Evolutionary conservation across 192 early-diverging fungal genomes (phyloP), one percentile per base, ranked within the genome.

Genomic region (Spinellus fusiger): DNA sequence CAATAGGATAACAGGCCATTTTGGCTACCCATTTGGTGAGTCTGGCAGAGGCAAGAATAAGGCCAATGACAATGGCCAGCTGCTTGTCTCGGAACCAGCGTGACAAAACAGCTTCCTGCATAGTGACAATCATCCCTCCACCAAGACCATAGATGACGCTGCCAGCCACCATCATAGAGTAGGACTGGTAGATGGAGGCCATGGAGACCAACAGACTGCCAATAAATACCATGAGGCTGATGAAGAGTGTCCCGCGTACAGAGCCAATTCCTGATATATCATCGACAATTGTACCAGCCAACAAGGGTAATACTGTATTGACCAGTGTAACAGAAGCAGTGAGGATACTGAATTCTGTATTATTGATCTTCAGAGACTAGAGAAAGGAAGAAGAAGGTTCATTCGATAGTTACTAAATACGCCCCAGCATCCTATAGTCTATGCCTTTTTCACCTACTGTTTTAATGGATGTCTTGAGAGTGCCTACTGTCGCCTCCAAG

Each of bases 71-170:
- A 23, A 88, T 70, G 0, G 85, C 80, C 29, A 91, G 75, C 1
- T 83, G 77, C 37, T 81, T 80, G 54, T 86, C 82, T 44, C 77
- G 80, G 65, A 91, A 91, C 77, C 87, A 89, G 71, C 84, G 82
- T 5, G 83, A 80, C 26, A 89, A 73, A 12, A 91, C 87, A 0
- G 86, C 87, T 60, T 91, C 87, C 69, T 91, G 87, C 38, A 88
- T 85, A 4, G 86, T 84, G 0, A 83, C 80, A 57, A 91, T 85
- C 28, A 86, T 78, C 0, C 85, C 87, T 12, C 81, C 82, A 15
- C 89, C 89, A 12, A 89, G 75, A 4, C 89, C 87, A 52, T 70
- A 85, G 28, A 83, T 75, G 7, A 77, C 68, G 32, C 75, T 73
- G 1, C 80, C 79, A 31, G 65, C 65, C 7, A 86, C 70, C 85